phyloP scores from a whole-genome alignment of 495 filamentous ascomycete species.

The Aspergillus mulundensis region DNA sequence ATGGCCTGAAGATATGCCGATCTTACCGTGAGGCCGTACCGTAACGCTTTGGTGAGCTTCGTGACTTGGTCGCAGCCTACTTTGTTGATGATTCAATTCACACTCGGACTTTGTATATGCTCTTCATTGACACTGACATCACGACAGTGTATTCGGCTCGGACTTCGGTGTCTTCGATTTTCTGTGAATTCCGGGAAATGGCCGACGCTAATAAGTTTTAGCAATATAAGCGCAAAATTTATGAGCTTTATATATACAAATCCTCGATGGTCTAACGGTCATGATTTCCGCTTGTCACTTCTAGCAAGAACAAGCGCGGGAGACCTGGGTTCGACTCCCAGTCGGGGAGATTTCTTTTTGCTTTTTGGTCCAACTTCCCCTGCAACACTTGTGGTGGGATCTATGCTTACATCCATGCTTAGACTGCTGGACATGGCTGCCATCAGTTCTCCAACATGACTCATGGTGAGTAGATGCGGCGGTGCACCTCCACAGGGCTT shows the following conservation, averaged over 20 bases:
- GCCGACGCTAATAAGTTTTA: neutral
- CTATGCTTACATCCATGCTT: neutral
- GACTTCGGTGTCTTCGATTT: neutral
- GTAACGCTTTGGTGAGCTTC: too few species aligned
- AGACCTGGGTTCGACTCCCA: slow-evolving; percentile 17
- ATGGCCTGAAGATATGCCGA: neutral
- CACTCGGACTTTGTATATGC: too few species aligned
- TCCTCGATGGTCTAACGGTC: slow-evolving; percentile 17
- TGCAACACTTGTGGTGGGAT: neutral
- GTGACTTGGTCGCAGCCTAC: too few species aligned
- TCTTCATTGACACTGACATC: too few species aligned
- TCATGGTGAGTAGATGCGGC: neutral
- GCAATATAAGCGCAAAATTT: neutral
- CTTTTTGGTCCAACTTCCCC: neutral
- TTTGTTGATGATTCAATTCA: too few species aligned
- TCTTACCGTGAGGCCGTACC: neutral
- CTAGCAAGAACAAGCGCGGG: slow-evolving; percentile 3
- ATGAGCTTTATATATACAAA: neutral
- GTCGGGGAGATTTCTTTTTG: slow-evolving; percentile 17
- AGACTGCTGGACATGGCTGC: too few species aligned
- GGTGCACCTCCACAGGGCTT: neutral
- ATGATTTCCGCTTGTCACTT: slow-evolving; percentile 17
- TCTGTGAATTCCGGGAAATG: neutral
- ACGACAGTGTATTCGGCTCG: too few species aligned
- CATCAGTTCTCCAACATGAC: neutral